Evolutionary conservation across 495 filamentous ascomycete genomes (phyloP), one percentile per base, ranked within the genome.

Genomic region (Trichoderma gamsii): DNA sequence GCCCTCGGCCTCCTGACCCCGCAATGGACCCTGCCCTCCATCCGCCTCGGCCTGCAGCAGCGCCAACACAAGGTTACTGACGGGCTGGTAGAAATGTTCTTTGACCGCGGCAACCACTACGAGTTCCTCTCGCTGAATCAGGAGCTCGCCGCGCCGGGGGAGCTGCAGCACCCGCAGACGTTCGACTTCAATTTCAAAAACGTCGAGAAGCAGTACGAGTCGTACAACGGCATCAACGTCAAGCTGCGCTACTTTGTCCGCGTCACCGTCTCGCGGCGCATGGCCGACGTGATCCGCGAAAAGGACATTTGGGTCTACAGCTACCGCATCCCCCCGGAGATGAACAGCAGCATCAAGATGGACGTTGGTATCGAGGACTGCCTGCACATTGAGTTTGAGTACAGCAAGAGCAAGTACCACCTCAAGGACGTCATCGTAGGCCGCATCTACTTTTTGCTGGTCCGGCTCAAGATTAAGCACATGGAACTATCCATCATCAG

Each of bases 131-230:
- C 92, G 27, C 85, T 98, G 18, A 92, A 93, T 67, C 95, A 97
- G 76, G 95, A 99, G 77, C 87, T 99, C 35, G 95, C 95, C 12
- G 92, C 93, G 25, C 95, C 95, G 2, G 96, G 95, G 73, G 95
- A 99, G 79, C 88, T 99, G 66, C 93, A 98, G 72, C 95, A 99
- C 80, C 96, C 95, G 43, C 96, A 98, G 80, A 96, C 93, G 52
- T 97, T 97, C 82, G 92, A 96, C 68, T 99, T 99, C 87, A 97
- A 97, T 81, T 99, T 99, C 86, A 99, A 98, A 80, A 98, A 98
- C 78, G 91, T 99, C 72, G 95, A 99, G 85, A 99, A 99, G 82
- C 93, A 96, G 77, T 99, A 99, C 83, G 95, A 99, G 79, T 97
- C 93, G 69, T 99, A 99, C 84, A 96, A 97, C 80, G 95, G 95